Percentiles rank a stretch among this genome's conserved stretches.
phyloP scores from a whole-genome alignment of 306 rosid species.

The Acacia melanoxylon region DNA sequence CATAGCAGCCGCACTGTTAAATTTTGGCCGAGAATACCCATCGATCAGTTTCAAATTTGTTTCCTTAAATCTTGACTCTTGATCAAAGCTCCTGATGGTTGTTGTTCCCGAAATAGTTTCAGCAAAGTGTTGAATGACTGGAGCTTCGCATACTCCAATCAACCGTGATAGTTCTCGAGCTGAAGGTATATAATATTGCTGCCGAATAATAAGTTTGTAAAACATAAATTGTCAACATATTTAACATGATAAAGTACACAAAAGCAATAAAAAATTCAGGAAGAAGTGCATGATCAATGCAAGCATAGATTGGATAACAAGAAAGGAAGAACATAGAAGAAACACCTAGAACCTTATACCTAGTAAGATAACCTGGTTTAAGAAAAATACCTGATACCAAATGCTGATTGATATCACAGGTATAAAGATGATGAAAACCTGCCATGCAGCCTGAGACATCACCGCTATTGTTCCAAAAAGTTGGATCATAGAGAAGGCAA shows the following conservation, averaged over 20 bases:
- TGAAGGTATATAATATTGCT: conserved; percentile 31
- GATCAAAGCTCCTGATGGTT: conserved; percentile 65
- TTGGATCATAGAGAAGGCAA: conserved; percentile 53
- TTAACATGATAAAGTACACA: not conserved
- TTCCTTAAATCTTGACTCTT: conserved; percentile 59
- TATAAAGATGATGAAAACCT: conserved; percentile 63
- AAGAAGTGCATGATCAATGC: not conserved
- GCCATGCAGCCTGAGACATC: conserved; percentile 84
- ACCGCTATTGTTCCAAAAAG: conserved; percentile 68
- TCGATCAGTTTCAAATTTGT: conserved; percentile 63
- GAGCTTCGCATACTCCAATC: conserved; percentile 73
- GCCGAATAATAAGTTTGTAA: conserved; percentile 4
- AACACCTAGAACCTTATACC: not conserved
- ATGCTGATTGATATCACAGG: conserved; percentile 59
- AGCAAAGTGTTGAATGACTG: conserved; percentile 68
- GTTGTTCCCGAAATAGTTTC: conserved; percentile 72
- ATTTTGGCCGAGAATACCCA: conserved; percentile 57
- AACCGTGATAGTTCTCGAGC: conserved; percentile 67
- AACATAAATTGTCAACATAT: conserved; percentile 2
- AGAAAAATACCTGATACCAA: conserved; percentile 64
- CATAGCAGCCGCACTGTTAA: conserved; percentile 52
- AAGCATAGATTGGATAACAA: not conserved
- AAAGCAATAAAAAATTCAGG: not conserved
- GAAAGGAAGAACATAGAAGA: not conserved
- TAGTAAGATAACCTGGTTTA: not conserved